Base-by-base conservation (phyloP, 441 rosid genomes). In the Erysimum cheiri region DNA sequence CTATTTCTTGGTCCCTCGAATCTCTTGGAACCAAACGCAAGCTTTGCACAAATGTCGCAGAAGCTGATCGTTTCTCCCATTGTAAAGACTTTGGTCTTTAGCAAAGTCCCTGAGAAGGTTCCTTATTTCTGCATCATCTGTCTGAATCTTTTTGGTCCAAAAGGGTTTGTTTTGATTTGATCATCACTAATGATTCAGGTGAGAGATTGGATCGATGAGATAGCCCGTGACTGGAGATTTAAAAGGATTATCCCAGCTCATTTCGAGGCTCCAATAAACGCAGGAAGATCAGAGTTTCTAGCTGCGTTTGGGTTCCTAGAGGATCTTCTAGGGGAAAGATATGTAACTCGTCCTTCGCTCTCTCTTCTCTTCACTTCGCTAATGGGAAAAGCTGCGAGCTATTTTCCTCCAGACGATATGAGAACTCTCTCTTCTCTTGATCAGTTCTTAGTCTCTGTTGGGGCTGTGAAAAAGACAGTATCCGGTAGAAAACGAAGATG, bases 331-430 rank as follows among this genome's bases (percentile, higher is more conserved):
- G 92, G 90, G 0, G 96, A 94, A 39, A 84, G 82, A 19, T 88
- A 91, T 5, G 77, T 81, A 35, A 85, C 84, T 32, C 83, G 86
- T 37, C 91, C 96, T 66, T 88, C 96, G 0, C 77, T 91, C 4
- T 83, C 92, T 50, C 83, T 86, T 52, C 78, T 91, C 60, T 86
- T 94, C 60, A 44, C 96, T 41, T 85, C 84, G 12, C 77, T 94
- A 6, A 83, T 91, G 89, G 96, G 98, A 33, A 91, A 89, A 82
- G 96, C 98, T 9, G 98, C 96, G 9, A 88, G 90, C 67, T 91
- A 93, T 85, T 93, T 93, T 78, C 96, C 98, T 39, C 96, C 97
- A 0, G 98, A 93, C 60, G 98, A 93, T 83, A 91, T 93, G 98
- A 91, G 85, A 81, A 89, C 95, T 46, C 76, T 88, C 33, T 90